Evolutionary conservation across 1,139 yeast genomes (phyloP).

Genomic region (Nakaseomyces uthaithaninus): DNA sequence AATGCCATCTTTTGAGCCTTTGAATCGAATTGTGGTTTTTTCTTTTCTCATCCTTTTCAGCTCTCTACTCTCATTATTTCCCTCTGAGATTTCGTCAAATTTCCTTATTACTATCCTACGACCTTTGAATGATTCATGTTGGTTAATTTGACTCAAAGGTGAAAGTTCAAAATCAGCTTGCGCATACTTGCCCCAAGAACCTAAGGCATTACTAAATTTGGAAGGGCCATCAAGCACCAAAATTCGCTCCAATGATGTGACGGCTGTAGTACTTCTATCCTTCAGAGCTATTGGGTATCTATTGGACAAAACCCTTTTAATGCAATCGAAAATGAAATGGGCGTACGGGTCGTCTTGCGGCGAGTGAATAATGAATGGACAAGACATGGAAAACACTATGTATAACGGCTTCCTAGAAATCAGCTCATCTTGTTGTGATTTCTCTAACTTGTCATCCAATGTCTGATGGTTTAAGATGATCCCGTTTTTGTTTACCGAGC

Average conservation of each 20-base stretch:
- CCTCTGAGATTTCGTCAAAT: slow-evolving; percentile 7
- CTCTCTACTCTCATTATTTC: slow-evolving; percentile 16
- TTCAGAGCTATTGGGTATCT: slow-evolving; percentile 31
- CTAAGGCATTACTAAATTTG: slow-evolving; percentile 50
- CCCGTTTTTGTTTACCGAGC: slow-evolving; percentile 5
- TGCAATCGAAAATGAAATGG: slow-evolving; percentile 49
- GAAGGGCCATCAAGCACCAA: slow-evolving; percentile 50
- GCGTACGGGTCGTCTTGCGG: slow-evolving; percentile 42
- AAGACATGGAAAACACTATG: slow-evolving; percentile 57
- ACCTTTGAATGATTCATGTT: slow-evolving; percentile 23
- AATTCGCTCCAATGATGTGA: slow-evolving; percentile 37
- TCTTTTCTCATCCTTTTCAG: slow-evolving; percentile 23
- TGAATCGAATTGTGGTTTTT: slow-evolving; percentile 47
- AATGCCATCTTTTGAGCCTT: slow-evolving; percentile 41
- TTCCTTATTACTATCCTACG: slow-evolving; percentile 12
- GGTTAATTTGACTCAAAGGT: slow-evolving; percentile 41
- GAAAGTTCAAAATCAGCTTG: slow-evolving; percentile 53
- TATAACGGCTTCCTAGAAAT: slow-evolving; percentile 53
- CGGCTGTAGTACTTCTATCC: slow-evolving; percentile 38
- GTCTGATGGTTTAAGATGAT: slow-evolving; percentile 9
- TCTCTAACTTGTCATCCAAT: slow-evolving; percentile 17
- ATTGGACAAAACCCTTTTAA: slow-evolving; percentile 44
- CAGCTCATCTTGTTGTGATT: slow-evolving; percentile 33
- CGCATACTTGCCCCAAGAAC: slow-evolving; percentile 67
- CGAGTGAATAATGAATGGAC: slow-evolving; percentile 60